A percentile compares a stretch with the other conserved stretches of the same genome.
Evolutionary conservation across 116 monocot genomes (phyloP).

Genomic region (Phalaenopsis hybrid): DNA sequence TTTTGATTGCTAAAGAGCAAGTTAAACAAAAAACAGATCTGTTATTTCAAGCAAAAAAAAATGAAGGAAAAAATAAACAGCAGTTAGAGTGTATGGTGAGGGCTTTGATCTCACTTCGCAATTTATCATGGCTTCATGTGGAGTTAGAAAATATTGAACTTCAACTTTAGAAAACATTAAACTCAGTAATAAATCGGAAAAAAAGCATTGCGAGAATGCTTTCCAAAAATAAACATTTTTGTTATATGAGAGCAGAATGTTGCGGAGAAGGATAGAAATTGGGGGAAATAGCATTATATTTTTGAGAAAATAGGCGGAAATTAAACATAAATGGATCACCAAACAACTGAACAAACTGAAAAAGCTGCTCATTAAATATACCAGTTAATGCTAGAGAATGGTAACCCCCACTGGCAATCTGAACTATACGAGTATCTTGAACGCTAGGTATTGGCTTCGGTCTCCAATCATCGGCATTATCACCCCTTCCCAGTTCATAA

Average conservation of each 20-base stretch:
- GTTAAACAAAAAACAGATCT: neutral
- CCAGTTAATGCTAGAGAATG: slow-evolving; percentile 86
- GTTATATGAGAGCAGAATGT: neutral
- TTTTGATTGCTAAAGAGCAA: neutral
- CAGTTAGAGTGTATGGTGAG: neutral
- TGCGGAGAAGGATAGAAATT: neutral
- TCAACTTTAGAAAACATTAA: neutral
- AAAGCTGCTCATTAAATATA: slow-evolving; percentile 15
- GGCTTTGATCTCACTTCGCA: neutral
- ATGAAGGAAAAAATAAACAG: neutral
- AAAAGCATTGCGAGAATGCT: neutral
- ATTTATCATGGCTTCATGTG: neutral
- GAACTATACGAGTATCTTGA: slow-evolving; percentile 47
- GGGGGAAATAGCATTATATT: neutral
- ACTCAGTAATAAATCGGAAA: neutral
- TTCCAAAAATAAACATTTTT: neutral
- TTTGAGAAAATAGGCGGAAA: neutral
- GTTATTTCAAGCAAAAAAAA: neutral
- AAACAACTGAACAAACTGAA: neutral
- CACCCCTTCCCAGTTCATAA: slow-evolving; percentile 89
- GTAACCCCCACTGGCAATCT: slow-evolving; percentile 87
- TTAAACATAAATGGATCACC: neutral
- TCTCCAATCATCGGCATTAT: slow-evolving; percentile 71
- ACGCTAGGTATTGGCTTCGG: slow-evolving; percentile 55
- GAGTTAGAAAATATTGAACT: no score